Percentiles rank a stretch among this genome's conserved stretches.
These are phyloP conservation scores for Xylona heveae DNA, from an alignment of 495 filamentous ascomycete genomes.

Conservation along the genomic window DNA sequence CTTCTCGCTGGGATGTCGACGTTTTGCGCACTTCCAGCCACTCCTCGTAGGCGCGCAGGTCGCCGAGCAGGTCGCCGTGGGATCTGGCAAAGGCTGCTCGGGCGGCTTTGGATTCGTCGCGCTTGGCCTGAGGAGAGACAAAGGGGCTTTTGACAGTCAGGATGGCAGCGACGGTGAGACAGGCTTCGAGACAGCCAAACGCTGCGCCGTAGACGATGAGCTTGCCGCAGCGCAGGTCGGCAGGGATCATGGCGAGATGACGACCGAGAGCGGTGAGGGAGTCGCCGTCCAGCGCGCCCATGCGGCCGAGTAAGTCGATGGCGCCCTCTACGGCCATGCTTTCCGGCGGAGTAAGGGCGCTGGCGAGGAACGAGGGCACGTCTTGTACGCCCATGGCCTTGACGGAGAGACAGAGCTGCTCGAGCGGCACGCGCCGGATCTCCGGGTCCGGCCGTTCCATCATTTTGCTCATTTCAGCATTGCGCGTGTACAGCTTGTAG, in stretches of 20 bases:
- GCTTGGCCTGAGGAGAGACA: constrained; percentile 53
- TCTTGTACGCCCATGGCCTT: constrained; percentile 83
- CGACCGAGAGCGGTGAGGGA: constrained; percentile 75
- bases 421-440: constrained; percentile 76
- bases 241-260: constrained; percentile 84
- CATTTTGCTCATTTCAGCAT: constrained; percentile 63
- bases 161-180: constrained; percentile 76
- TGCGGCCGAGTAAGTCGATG: constrained; percentile 49
- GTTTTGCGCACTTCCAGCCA: constrained; percentile 45
- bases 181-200: constrained; percentile 76
- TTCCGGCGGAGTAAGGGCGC: constrained; percentile 75
- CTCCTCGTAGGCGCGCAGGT: constrained; percentile 61
- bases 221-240: constrained; percentile 82
- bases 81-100: constrained; percentile 47
- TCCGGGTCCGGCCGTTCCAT: constrained; percentile 78
- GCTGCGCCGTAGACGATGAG: constrained; percentile 89
- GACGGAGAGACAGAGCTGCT: constrained; percentile 85
- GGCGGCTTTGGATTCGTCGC: constrained; percentile 64
- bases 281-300: constrained; percentile 72
- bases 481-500: constrained; percentile 86
- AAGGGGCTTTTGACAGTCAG: constrained; percentile 74
- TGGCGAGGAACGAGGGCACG: constrained; percentile 57
- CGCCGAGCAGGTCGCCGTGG: constrained; percentile 75
- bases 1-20: constrained; percentile 28
- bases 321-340: constrained; percentile 69